phyloP scores from a whole-genome alignment of 371 early-diverging fungal genomes.

The Blakeslea trispora region DNA sequence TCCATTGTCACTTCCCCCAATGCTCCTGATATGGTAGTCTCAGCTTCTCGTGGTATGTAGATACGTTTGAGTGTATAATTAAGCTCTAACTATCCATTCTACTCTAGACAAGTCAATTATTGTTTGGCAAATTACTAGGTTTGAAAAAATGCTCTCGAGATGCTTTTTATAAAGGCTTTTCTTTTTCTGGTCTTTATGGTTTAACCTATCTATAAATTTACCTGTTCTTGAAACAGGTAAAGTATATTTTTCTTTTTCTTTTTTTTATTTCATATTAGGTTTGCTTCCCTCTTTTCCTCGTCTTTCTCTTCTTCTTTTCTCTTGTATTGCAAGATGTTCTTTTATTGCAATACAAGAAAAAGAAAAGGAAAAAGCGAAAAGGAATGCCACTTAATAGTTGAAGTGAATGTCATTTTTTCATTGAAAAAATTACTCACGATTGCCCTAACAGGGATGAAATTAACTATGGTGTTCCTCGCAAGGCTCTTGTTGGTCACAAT shows the following conservation, averaged over 20 bases:
- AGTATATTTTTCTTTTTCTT: not conserved
- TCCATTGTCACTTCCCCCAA: slow-evolving; percentile 90
- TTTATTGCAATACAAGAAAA: not conserved
- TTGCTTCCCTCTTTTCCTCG: too few relatives aligned
- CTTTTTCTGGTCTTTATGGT: too few relatives aligned
- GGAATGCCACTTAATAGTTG: slow-evolving; percentile 11
- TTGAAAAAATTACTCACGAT: slow-evolving; percentile 28
- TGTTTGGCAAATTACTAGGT: slow-evolving; percentile 83
- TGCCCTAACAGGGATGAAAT: slow-evolving; percentile 68
- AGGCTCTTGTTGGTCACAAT: slow-evolving; percentile 91
- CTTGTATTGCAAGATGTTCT: not conserved
- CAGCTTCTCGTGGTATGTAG: slow-evolving; percentile 81
- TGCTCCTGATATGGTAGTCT: slow-evolving; percentile 86
- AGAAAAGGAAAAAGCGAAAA: not conserved
- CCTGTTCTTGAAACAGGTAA: slow-evolving; percentile 1
- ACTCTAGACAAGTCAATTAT: slow-evolving; percentile 83
- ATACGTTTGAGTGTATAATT: not conserved
- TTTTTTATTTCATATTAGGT: slow-evolving; percentile 11
- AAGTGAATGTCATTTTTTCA: slow-evolving; percentile 21
- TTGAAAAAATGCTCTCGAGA: slow-evolving; percentile 1
- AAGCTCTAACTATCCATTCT: not conserved
- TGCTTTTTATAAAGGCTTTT: not conserved
- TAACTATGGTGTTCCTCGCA: slow-evolving; percentile 87
- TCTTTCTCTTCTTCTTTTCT: not conserved
- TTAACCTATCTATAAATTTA: slow-evolving; percentile 10